Conservation (phyloP, 2,329 filamentous ascomycete species). For the Sporothrix dimorphospora region DNA sequence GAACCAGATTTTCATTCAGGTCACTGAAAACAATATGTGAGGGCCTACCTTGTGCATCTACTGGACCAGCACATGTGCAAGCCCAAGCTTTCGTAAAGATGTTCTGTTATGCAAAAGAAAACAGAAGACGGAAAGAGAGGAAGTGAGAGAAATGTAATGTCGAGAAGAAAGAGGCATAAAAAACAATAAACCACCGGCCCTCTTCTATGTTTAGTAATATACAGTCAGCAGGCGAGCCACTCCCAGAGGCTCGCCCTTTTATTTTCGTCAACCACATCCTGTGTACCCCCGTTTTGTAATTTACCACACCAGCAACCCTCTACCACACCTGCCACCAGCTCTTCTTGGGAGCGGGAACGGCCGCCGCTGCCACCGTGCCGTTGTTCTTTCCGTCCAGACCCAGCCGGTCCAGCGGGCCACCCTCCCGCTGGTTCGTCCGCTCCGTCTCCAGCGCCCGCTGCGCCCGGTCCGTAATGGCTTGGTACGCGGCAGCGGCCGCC, state of each 20-base stretch:
- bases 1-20: not conserved
- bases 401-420: conserved; percentile 56
- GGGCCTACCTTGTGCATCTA: too few species aligned
- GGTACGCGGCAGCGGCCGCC: conserved; percentile 32
- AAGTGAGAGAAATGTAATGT: not conserved
- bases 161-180: not conserved
- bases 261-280: not conserved
- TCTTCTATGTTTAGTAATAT: conserved; percentile 20
- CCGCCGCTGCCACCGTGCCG: not conserved
- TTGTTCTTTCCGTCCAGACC: conserved; percentile 44
- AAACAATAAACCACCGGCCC: not conserved
- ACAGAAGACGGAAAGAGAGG: not conserved
- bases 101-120: not conserved
- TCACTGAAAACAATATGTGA: not conserved
- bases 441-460: conserved; percentile 53
- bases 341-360: conserved; percentile 46
- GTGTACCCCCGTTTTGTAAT: not conserved
- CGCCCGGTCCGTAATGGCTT: conserved; percentile 44
- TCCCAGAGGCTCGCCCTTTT: too few species aligned
- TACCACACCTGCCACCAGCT: conserved; percentile 43
- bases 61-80: not conserved
- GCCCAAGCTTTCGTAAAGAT: not conserved
- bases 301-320: not conserved
- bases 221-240: not conserved
- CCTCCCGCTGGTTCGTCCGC: conserved; percentile 54